These are phyloP conservation scores for Rosellinia necatrix DNA, from an alignment of 2,329 filamentous ascomycete species.

Conservation along the genomic window DNA sequence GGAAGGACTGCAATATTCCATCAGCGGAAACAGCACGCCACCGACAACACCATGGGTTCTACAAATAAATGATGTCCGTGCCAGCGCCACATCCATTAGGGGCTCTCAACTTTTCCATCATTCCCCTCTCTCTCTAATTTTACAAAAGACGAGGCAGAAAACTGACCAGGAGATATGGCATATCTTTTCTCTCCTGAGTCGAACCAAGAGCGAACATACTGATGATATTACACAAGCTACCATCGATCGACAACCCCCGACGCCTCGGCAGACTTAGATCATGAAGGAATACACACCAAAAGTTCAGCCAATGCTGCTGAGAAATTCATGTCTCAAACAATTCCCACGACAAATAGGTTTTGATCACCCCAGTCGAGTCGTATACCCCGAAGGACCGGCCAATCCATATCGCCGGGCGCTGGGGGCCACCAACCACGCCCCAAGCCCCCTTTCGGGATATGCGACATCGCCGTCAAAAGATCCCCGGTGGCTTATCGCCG, in stretches of 20 bases:
- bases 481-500: too few relatives aligned
- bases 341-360: constrained; percentile 11
- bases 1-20: constrained; percentile 22
- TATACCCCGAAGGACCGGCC: constrained; percentile 17
- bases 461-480: constrained; percentile 2
- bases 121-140: too few relatives aligned
- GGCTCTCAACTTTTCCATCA: too few relatives aligned
- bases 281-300: constrained; percentile 19
- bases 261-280: constrained; percentile 19
- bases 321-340: constrained; percentile 7
- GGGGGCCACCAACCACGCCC: constrained; percentile 17
- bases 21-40: constrained; percentile 14
- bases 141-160: too few relatives aligned
- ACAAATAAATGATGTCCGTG: too few relatives aligned
- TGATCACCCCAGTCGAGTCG: constrained; percentile 20
- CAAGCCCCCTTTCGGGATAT: constrained; percentile 12
- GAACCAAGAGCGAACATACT: constrained; percentile 17
- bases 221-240: constrained; percentile 17
- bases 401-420: constrained; percentile 18
- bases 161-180: too few relatives aligned
- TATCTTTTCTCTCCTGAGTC: constrained; percentile 13
- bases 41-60: constrained; percentile 13
- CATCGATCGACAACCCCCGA: constrained; percentile 14
- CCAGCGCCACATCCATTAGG: too few relatives aligned
- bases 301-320: constrained; percentile 16